Conservation (phyloP, 73 alveolate species). For the Urostyla sp. region DNA sequence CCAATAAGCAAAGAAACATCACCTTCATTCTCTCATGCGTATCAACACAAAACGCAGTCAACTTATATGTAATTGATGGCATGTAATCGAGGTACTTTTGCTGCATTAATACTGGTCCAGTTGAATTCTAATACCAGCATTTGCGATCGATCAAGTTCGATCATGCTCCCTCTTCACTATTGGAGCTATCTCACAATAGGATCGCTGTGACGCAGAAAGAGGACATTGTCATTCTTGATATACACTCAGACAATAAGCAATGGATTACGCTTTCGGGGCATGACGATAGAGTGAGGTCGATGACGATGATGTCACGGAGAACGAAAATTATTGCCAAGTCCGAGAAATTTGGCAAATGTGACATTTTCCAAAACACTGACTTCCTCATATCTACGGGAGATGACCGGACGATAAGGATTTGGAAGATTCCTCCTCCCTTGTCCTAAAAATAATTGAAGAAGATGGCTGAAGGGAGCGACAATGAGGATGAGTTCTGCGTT, state of each 20-base stretch:
- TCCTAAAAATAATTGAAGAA: background rate
- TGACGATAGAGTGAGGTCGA: conserved; percentile 56
- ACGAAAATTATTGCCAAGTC: conserved; percentile 44
- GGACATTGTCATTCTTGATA: conserved; percentile 46
- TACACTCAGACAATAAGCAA: conserved; percentile 43
- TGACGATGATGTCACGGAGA: conserved; percentile 50
- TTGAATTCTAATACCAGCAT: conserved; percentile 40
- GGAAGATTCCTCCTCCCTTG: conserved; percentile 52
- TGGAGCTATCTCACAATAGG: conserved; percentile 40
- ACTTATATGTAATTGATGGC: conserved; percentile 55
- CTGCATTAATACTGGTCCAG: conserved; percentile 35
- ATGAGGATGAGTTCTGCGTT: conserved; percentile 35
- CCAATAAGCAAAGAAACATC: conserved; percentile 29
- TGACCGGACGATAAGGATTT: conserved; percentile 32
- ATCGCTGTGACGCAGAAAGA: conserved; percentile 50
- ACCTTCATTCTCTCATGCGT: conserved; percentile 49
- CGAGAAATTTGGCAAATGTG: conserved; percentile 19
- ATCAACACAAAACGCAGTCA: conserved; percentile 33
- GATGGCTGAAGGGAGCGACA: conserved; percentile 14
- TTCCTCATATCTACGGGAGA: conserved; percentile 47
- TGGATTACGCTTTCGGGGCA: conserved; percentile 44
- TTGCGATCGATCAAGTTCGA: conserved; percentile 44
- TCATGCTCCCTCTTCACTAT: conserved; percentile 49
- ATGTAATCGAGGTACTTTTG: conserved; percentile 9
- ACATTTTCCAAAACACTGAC: conserved; percentile 41